Evolutionary conservation across 805 yeast genomes (phyloP), one percentile per base, ranked within the genome.

Genomic region (Henningerozyma blattae): DNA sequence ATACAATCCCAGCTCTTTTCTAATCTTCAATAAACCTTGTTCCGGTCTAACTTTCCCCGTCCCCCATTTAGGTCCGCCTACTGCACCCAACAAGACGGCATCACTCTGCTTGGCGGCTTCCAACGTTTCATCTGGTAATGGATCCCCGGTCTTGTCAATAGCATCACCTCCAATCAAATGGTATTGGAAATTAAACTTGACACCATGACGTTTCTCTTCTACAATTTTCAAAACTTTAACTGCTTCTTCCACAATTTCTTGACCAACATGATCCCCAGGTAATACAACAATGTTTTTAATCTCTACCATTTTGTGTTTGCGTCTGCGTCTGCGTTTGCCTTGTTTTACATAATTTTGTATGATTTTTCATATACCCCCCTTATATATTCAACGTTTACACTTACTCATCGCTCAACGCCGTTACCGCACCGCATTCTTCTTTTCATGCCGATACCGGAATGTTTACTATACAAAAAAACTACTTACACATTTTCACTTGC

Each of bases 1-100:
- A 59, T 91, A 91, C 46, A 91, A 67, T 58, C 80, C 82, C 55
- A 91, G 72, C 59, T 86, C 97, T 61, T 91, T 91, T 62, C 98
- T 76, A 59, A 91, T 89, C 65, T 87, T 73, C 44, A 91, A 70
- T 46, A 91, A 70, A 39, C 98, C 98, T 63, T 85, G 97, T 60
- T 91, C 98, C 34, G 98, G 98, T 65, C 98, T 77, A 31, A 89
- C 97, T 10, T 70, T 54, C 33, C 96, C 96, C 18, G 96, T 83
- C 25, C 97, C 97, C 98, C 98, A 91, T 64, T 91, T 91, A 41
- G 98, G 98, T 22, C 98, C 98, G 43, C 98, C 98, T 22, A 91
- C 98, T 7, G 98, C 95, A 45, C 98, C 98, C 37, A 91, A 68
- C 44, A 91, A 65, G n/a, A 91, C 94, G 18, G 97, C 98, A 56